Conservation (phyloP, 208 protist species). For the Crithidia mellificae region DNA sequence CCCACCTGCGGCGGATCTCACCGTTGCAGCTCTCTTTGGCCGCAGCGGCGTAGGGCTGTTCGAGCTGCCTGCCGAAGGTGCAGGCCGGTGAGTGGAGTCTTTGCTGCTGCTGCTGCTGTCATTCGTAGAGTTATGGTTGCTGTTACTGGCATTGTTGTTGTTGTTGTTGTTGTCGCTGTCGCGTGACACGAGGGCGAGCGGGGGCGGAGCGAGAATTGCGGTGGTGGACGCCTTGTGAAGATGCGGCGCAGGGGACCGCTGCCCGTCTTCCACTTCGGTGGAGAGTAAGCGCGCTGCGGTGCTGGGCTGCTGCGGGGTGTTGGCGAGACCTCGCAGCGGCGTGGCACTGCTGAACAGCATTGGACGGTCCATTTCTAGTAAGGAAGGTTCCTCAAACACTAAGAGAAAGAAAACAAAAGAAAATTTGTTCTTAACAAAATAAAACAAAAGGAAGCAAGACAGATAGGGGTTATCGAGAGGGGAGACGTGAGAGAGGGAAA, state of each 20-base stretch:
- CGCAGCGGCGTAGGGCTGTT: background rate
- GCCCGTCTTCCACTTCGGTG: background rate
- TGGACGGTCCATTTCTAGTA: background rate
- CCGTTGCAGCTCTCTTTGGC: background rate
- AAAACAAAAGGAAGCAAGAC: too few species aligned
- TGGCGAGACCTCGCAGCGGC: background rate
- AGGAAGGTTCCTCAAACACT: too few species aligned
- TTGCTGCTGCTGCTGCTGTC: background rate
- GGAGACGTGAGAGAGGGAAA: too few species aligned
- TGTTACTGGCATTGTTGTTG: background rate
- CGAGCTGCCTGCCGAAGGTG: background rate
- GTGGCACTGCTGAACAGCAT: background rate
- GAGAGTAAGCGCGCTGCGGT: slow-evolving; percentile 10
- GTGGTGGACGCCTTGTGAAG: background rate
- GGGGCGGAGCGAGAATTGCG: background rate
- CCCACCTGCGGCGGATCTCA: too few species aligned
- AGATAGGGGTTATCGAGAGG: too few species aligned
- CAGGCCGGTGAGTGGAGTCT: too few species aligned
- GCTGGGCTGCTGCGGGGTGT: slow-evolving; percentile 5
- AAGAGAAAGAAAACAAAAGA: too few species aligned
- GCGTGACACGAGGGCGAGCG: background rate
- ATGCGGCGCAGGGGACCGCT: background rate
- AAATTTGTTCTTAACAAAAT: too few species aligned
- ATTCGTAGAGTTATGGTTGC: too few species aligned
- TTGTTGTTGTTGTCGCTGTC: background rate